Evolutionary conservation across 1,284 basidiomycete genomes (phyloP), one percentile per base, ranked within the genome.

Genomic region (Termitomyces sp.): DNA sequence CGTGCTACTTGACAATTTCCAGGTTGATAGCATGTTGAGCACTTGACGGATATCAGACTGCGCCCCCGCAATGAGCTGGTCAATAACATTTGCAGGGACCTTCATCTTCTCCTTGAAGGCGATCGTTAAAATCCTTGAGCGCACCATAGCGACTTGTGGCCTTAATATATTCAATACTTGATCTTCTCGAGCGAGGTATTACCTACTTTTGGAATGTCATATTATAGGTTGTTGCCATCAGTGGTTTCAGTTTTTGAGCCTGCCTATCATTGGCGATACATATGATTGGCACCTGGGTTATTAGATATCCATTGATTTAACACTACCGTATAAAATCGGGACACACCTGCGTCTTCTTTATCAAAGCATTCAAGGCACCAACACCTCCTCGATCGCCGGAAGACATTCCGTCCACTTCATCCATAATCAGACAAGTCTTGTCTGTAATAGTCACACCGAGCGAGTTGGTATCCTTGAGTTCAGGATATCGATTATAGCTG

Each of bases 351-450:
- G 92, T 91, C 77, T 98, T 98, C 74, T 90, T 94, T 66, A 99
- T 97, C 55, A 99, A 68, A 0, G 86, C 83, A 58, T 94, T 94
- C 64, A 99, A 73, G 7, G 96, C 96, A 30, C 93, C 95, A 1
- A 98, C 90, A 58, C 96, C 96, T 19, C 97, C 96, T 50, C 96
- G 81, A 70, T 99, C 97, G 26, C 96, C 96, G 2, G 92, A 92
- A 5, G 94, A 97, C 94, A 99, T 99, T 7, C 97, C 96, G 64
- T 99, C 96, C 0, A 99, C 96, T 70, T 99, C 97, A 67, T 99
- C 97, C 94, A 99, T 98, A 68, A 99, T 98, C 43, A 99, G 74
- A 61, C 94, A 93, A 0, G 90, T 86, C 64, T 81, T 84, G 61
- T 91, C 83, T 0, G 89, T 92, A 58, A 98, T 83, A 10, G 75